Base-by-base conservation (phyloP, 2,329 filamentous ascomycete species). In the Epichloe sp. region DNA sequence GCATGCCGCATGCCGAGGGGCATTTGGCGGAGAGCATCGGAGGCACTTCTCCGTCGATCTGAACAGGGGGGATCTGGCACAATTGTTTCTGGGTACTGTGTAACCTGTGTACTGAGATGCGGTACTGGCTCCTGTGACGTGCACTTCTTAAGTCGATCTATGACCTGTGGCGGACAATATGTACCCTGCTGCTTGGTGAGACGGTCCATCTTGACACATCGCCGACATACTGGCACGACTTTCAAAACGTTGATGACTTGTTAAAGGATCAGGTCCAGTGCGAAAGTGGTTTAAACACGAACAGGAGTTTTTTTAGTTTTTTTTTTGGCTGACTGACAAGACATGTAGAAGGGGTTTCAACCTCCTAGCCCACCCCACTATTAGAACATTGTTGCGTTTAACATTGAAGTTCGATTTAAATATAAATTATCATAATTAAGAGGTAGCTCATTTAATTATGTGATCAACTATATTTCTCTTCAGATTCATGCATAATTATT, bases 41-140 rank as follows among this genome's bases (percentile, higher is more conserved):
- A 44, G 34, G 34, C 34, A 44, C 41, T 37, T 44, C n/a, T 38
- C 41, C 48, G 41, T 17, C 19, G 35, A 44, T 44, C 41, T 44
- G 41, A 26, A 44, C n/a, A 44, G 31, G 38, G 41, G 34, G 40
- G 21, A 31, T 47, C 47, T 19, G 17, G 17, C 40, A 48, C 47
- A 8, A 31, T 26, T 38, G 41, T 26, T 36, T 44, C 41, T 37
- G 41, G 41, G 41, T 49, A 11, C 14, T 21, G 52, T 51, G 52
- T 49, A 41, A 53, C 49, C 34, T 35, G 49, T 21, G 34, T 49
- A 53, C 52, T 48, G 45, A 51, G 52, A 51, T 51, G 52, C 52
- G 49, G 52, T 48, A 48, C 49, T 36, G 34, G 17, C 19, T 26
- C 10, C 14, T 44, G 45, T 12, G 42, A 40, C 19, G 44, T 53